These are phyloP conservation scores for Venturia pyrina DNA, from an alignment of 2,329 filamentous ascomycete species.

Conservation along the genomic window DNA sequence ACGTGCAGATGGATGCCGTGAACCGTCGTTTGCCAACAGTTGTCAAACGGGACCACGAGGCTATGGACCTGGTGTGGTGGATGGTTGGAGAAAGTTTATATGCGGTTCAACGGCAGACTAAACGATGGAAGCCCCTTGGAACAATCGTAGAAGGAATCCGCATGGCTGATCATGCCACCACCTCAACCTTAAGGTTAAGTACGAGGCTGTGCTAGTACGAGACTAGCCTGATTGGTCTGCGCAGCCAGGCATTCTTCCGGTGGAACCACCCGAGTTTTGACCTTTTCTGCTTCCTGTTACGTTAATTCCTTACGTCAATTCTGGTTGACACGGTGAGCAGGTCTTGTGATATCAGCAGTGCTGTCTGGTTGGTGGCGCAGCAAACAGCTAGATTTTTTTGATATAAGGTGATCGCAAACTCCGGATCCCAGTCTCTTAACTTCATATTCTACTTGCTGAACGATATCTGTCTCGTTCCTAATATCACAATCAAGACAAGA, in stretches of 20 bases:
- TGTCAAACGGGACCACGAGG: not conserved
- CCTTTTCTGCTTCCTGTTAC: no score
- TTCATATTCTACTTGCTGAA: not conserved
- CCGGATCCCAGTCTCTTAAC: not conserved
- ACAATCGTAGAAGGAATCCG: not conserved
- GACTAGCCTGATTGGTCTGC: not conserved
- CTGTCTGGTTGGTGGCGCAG: not conserved
- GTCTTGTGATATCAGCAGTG: not conserved
- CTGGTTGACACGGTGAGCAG: not conserved
- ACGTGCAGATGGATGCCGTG: not conserved
- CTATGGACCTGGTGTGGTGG: not conserved
- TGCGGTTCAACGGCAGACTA: constrained; percentile 1
- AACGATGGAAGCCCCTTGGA: not conserved
- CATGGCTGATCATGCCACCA: not conserved
- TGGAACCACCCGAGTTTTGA: not conserved
- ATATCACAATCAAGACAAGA: not conserved
- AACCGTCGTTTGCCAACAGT: not conserved
- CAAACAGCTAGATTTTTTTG: not conserved
- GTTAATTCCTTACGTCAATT: not conserved
- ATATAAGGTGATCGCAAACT: not conserved
- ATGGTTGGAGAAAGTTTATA: not conserved
- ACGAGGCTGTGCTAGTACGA: not conserved
- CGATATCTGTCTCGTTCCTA: not conserved
- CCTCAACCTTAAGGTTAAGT: no score
- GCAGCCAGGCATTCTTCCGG: not conserved